These are phyloP conservation scores for Claviceps monticola DNA, from an alignment of 2,329 filamentous ascomycete species.

Conservation along the genomic window DNA sequence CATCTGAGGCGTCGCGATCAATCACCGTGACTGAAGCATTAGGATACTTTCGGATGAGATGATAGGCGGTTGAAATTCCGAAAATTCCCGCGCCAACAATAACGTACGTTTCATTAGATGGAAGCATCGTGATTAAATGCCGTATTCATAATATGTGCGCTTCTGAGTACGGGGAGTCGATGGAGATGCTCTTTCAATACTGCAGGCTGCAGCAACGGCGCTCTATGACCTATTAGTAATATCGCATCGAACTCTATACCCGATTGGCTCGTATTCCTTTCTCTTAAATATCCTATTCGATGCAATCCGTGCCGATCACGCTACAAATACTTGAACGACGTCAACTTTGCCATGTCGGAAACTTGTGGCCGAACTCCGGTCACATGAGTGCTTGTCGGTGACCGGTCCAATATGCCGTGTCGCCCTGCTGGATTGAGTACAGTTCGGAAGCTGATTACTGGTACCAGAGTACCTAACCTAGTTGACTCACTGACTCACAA, in stretches of 20 bases:
- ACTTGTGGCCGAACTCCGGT: neutral
- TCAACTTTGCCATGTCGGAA: neutral
- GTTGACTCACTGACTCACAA: too few relatives aligned
- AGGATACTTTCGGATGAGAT: slow-evolving; percentile 39
- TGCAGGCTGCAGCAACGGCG: too few relatives aligned
- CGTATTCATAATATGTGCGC: neutral
- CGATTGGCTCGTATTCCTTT: too few relatives aligned
- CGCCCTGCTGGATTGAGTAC: too few relatives aligned
- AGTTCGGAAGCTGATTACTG: too few relatives aligned
- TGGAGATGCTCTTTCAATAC: too few relatives aligned
- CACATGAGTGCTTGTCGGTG: neutral
- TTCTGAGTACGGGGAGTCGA: too few relatives aligned
- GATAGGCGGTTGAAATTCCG: slow-evolving; percentile 51
- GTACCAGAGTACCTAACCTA: too few relatives aligned
- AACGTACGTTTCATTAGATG: slow-evolving; percentile 27
- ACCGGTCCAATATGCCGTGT: too few relatives aligned
- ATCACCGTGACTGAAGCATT: slow-evolving; percentile 39
- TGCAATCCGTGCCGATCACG: neutral
- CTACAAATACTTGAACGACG: neutral
- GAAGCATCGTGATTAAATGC: slow-evolving; percentile 9
- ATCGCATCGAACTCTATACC: too few relatives aligned
- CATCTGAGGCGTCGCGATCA: slow-evolving; percentile 39
- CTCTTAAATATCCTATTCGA: too few relatives aligned
- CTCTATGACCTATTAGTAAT: too few relatives aligned
- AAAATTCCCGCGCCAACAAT: slow-evolving; percentile 54